Conservation (phyloP, 768 basidiomycete species). For the Tricholoma sp. region DNA sequence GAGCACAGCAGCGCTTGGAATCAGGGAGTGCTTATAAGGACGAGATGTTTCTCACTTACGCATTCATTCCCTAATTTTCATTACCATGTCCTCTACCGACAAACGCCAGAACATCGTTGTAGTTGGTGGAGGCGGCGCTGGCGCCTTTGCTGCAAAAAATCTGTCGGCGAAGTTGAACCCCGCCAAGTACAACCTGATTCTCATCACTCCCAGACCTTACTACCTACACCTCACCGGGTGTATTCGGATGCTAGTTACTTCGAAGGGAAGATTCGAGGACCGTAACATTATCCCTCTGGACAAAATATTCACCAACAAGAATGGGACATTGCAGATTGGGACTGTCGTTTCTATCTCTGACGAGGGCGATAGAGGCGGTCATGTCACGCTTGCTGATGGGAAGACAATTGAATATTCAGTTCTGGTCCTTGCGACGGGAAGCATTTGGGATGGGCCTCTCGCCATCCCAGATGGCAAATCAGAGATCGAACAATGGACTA, state of each 20-base stretch:
- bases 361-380: constrained; percentile 32
- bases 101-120: constrained; percentile 26
- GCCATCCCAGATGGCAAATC: constrained; percentile 34
- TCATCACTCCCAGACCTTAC: constrained; percentile 50
- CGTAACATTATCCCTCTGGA: constrained; percentile 47
- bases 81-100: background rate
- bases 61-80: too few relatives aligned
- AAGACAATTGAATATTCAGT: constrained; percentile 45
- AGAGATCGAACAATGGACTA: constrained; percentile 21
- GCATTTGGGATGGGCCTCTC: constrained; percentile 46
- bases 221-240: constrained; percentile 43
- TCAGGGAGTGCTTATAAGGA: too few relatives aligned
- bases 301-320: constrained; percentile 39
- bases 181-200: constrained; percentile 42
- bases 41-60: too few relatives aligned
- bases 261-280: constrained; percentile 38
- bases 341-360: constrained; percentile 29
- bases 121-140: constrained; percentile 56
- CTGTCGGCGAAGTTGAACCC: constrained; percentile 49
- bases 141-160: constrained; percentile 36
- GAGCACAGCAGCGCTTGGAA: too few relatives aligned
- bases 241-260: constrained; percentile 49
- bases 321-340: constrained; percentile 41
- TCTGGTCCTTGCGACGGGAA: constrained; percentile 59
- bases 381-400: constrained; percentile 45